These are phyloP conservation scores for Termitomyces sp. DNA, from an alignment of 768 basidiomycete species.

Conservation along the genomic window DNA sequence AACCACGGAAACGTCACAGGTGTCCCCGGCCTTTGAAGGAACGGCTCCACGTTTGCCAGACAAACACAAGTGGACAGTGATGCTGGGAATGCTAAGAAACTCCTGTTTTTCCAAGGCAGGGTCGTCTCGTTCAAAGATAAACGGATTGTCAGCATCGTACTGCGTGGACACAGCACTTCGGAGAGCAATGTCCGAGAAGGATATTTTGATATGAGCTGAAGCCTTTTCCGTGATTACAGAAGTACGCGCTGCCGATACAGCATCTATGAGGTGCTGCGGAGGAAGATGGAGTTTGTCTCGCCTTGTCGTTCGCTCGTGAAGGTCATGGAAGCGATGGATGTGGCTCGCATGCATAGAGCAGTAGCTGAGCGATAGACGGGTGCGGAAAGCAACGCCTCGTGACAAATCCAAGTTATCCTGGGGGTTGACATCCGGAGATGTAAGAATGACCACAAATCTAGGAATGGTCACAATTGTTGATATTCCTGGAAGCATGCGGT, in stretches of 20 bases:
- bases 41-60: conserved; percentile 22
- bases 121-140: conserved; percentile 54
- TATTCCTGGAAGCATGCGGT: conserved; percentile 54
- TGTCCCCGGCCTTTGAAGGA: conserved; percentile 30
- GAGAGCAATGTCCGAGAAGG: conserved; percentile 48
- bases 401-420: conserved; percentile 61
- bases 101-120: conserved; percentile 39
- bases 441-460: conserved; percentile 64
- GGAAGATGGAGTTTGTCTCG: conserved; percentile 58
- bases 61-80: conserved; percentile 28
- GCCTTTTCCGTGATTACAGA: conserved; percentile 31
- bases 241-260: conserved; percentile 39
- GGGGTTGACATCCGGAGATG: conserved; percentile 81
- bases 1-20: conserved; percentile 45
- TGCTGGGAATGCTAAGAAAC: conserved; percentile 41
- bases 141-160: conserved; percentile 67
- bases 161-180: conserved; percentile 64
- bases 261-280: conserved; percentile 47
- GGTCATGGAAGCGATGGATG: conserved; percentile 33
- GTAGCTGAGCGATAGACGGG: conserved; percentile 53
- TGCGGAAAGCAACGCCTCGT: conserved; percentile 65
- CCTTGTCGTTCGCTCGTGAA: conserved; percentile 36
- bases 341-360: conserved; percentile 46
- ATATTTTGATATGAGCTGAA: conserved; percentile 42
- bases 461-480: conserved; percentile 56